A percentile compares a stretch with the other conserved stretches of the same genome.
phyloP scores from a whole-genome alignment of 78 protist genomes.

The Isochrysis galbana region DNA sequence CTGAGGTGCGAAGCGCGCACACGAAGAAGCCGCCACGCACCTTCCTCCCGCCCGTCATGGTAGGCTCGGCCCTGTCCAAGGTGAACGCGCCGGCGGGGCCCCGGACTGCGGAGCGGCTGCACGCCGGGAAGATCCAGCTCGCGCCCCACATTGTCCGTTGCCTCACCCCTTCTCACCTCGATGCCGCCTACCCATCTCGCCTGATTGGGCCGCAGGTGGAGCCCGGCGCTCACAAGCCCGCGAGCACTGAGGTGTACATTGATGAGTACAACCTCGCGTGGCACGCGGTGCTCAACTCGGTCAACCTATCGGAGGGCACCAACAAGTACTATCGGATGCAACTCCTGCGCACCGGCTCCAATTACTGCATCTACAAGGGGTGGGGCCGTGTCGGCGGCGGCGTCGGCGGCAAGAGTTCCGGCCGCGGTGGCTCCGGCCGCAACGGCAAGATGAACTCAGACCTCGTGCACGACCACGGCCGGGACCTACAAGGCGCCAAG shows the following conservation, averaged over 20 bases:
- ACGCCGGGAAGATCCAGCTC: too few relatives aligned
- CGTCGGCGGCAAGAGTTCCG: not conserved
- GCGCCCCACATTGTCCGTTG: too few relatives aligned
- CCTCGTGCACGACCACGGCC: not conserved
- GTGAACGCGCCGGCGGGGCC: too few relatives aligned
- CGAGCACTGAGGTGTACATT: not conserved
- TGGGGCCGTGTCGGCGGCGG: constrained; percentile 28
- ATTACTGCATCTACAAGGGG: not conserved
- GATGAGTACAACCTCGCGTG: constrained; percentile 28
- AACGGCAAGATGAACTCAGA: not conserved
- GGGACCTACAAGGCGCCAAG: not conserved
- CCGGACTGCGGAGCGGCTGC: too few relatives aligned
- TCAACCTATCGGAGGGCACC: not conserved
- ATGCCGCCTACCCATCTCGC: too few relatives aligned
- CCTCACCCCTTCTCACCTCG: too few relatives aligned
- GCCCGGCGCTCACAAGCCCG: not conserved
- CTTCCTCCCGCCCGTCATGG: not conserved
- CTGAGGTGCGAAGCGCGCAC: not conserved
- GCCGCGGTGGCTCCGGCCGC: not conserved
- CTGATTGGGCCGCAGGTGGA: too few relatives aligned
- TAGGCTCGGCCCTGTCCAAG: not conserved
- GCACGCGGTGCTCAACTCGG: not conserved
- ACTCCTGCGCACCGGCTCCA: not conserved
- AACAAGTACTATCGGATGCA: constrained; percentile 17
- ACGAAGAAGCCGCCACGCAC: not conserved